Conservation (phyloP, 1,139 yeast species). For the Pichia sp. region DNA sequence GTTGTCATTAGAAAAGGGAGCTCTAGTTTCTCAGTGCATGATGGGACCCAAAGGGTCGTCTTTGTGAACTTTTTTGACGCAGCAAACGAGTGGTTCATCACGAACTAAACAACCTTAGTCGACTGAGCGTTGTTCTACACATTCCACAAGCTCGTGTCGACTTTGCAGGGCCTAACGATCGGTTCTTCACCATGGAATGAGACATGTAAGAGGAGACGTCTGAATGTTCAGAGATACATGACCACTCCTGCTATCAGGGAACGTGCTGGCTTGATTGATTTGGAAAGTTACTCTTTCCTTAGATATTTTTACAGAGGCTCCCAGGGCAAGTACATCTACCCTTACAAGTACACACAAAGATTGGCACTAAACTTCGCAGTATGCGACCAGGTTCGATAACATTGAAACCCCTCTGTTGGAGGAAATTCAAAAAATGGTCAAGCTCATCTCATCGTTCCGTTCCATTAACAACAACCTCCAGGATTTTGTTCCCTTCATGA, state of each 20-base stretch:
- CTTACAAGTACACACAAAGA: conserved; percentile 43
- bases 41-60: conserved; percentile 49
- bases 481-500: conserved; percentile 55
- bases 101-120: conserved; percentile 46
- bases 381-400: conserved; percentile 43
- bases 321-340: conserved; percentile 12
- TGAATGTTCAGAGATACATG: conserved; percentile 49
- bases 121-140: conserved; percentile 64
- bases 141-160: conserved; percentile 56
- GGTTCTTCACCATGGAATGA: conserved; percentile 69
- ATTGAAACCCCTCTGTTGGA: conserved; percentile 40
- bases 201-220: conserved; percentile 48
- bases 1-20: conserved; percentile 13
- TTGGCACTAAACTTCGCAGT: conserved; percentile 53
- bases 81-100: conserved; percentile 50
- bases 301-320: conserved; percentile 17
- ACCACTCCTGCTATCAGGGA: conserved; percentile 38
- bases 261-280: conserved; percentile 40
- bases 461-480: conserved; percentile 55
- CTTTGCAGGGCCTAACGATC: conserved; percentile 55
- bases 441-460: conserved; percentile 52
- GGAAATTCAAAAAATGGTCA: conserved; percentile 60
- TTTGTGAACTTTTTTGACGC: conserved; percentile 57
- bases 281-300: conserved; percentile 36
- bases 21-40: conserved; percentile 23